Evolutionary conservation across 1,284 basidiomycete species (phyloP).

Genomic region (Pseudozyma thailandica): DNA sequence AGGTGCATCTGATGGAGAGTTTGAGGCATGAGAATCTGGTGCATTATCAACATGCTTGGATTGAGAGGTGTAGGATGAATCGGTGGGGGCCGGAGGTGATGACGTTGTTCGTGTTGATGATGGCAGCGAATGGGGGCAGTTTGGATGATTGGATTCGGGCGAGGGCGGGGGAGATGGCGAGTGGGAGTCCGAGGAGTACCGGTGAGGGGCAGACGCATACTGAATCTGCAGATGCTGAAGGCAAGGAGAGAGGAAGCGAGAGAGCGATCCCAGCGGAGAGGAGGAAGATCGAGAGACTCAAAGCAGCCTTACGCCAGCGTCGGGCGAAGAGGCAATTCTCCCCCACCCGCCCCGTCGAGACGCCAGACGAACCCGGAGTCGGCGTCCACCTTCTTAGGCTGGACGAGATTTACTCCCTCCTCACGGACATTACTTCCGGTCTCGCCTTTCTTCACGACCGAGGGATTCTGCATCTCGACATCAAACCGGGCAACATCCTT

Average conservation of each 20-base stretch:
- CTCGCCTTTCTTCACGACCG: conserved; percentile 61
- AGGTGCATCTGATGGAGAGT: conserved; percentile 84
- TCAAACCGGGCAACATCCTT: conserved; percentile 92
- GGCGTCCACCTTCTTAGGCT: conserved; percentile 60
- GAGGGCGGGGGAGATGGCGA: conserved; percentile 29
- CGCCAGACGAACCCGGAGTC: neutral
- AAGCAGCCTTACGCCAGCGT: conserved; percentile 47
- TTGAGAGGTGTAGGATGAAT: conserved; percentile 72
- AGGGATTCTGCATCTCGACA: conserved; percentile 82
- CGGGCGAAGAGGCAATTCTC: neutral
- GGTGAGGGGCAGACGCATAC: neutral
- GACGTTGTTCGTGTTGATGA: conserved; percentile 65
- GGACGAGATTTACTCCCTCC: conserved; percentile 60
- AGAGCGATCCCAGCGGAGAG: conserved; percentile 5
- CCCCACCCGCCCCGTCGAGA: neutral
- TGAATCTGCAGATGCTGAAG: neutral
- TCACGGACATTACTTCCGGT: conserved; percentile 59
- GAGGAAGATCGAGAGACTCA: conserved; percentile 40
- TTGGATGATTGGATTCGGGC: conserved; percentile 62
- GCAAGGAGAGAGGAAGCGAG: too few species aligned
- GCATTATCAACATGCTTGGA: conserved; percentile 94
- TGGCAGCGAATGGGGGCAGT: conserved; percentile 66
- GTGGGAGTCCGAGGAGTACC: neutral
- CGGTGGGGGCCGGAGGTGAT: conserved; percentile 60
- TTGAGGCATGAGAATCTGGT: conserved; percentile 90